Conservation (phyloP, 2,329 filamentous ascomycete genomes). For the Alternaria incomplexa region DNA sequence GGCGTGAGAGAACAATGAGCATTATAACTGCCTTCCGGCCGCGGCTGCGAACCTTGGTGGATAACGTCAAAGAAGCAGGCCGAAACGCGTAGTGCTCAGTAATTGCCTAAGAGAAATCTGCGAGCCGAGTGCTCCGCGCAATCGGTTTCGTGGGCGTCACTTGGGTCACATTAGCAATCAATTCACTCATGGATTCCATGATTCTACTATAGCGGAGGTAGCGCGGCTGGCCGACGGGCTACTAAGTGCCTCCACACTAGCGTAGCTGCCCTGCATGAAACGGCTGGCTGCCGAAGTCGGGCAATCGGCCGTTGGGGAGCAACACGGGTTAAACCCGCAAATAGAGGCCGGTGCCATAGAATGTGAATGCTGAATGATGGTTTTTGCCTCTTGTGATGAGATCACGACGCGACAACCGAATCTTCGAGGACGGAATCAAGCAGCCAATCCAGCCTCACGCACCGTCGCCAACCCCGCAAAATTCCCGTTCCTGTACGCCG, state of each 20-base stretch:
- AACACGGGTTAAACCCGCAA: not conserved
- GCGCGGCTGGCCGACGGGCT: constrained; percentile 18
- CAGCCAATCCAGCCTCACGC: not conserved
- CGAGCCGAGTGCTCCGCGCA: constrained; percentile 11
- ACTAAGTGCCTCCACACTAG: constrained; percentile 7
- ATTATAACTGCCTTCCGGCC: constrained; percentile 10
- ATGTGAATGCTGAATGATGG: not conserved
- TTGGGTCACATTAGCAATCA: constrained; percentile 25
- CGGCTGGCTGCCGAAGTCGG: constrained; percentile 11
- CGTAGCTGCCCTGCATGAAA: constrained; percentile 5
- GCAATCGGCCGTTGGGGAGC: constrained; percentile 3
- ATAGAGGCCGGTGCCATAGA: not conserved
- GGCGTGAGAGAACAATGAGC: constrained; percentile 2
- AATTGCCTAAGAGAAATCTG: constrained; percentile 10
- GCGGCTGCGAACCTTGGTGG: constrained; percentile 5
- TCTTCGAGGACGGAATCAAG: not conserved
- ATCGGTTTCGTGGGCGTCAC: constrained; percentile 10
- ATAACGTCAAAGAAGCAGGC: constrained; percentile 6
- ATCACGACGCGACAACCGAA: not conserved
- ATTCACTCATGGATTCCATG: constrained; percentile 19
- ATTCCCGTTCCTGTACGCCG: constrained; percentile 6
- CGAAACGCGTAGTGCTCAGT: constrained; percentile 11
- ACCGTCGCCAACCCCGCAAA: not conserved
- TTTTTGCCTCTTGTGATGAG: constrained; percentile 5
- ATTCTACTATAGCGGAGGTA: constrained; percentile 15